Conservation (phyloP, 495 filamentous ascomycete species). For the Hypoxylon intermedium region DNA sequence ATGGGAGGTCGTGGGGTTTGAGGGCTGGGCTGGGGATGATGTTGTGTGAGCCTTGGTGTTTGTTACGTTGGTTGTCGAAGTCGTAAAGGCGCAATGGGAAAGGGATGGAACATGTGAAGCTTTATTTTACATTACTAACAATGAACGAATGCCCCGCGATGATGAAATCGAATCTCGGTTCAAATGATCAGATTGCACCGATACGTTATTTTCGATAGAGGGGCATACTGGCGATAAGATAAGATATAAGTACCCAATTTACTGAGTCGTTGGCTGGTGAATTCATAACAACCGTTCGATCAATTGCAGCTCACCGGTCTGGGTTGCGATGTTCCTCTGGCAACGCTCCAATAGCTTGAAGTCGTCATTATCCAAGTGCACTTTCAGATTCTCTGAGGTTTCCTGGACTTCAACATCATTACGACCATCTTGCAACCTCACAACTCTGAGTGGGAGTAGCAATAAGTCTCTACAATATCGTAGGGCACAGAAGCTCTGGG, state of each 20-base stretch:
- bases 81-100: too few relatives aligned
- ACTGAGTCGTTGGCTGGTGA: conserved; percentile 1
- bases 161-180: conserved; percentile 26
- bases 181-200: conserved; percentile 9
- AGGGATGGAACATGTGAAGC: too few relatives aligned
- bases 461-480: neutral
- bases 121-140: too few relatives aligned
- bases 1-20: too few relatives aligned
- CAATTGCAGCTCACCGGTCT: neutral
- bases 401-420: neutral
- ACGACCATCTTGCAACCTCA: neutral
- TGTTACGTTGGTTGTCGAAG: too few relatives aligned
- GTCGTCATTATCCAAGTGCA: neutral
- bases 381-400: conserved; percentile 1
- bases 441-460: neutral
- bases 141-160: conserved; percentile 28
- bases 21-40: too few relatives aligned
- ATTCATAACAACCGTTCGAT: neutral
- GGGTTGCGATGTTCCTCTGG: conserved; percentile 15
- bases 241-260: neutral
- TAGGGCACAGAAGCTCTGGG: neutral
- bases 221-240: conserved; percentile 4
- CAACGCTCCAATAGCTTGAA: conserved; percentile 7
- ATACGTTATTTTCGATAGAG: conserved; percentile 17
- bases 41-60: too few relatives aligned